phyloP scores from a whole-genome alignment of 225 moss, liverwort and hornwort genomes.

The Marchantia polymorpha region DNA sequence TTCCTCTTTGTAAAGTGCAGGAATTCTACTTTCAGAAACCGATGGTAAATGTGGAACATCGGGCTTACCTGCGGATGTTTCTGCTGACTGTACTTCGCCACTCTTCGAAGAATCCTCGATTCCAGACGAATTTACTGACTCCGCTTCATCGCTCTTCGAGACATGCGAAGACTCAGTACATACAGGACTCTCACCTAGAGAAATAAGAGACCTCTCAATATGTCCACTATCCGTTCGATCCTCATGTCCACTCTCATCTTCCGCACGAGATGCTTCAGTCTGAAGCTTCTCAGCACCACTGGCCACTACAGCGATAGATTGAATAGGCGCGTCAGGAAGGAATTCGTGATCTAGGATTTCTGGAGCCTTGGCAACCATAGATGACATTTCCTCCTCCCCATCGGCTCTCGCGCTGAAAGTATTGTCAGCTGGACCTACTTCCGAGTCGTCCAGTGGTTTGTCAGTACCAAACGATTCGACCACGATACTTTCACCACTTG shows the following conservation, averaged over 20 bases:
- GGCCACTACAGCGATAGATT: not conserved
- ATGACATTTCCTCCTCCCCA: not conserved
- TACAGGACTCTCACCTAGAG: conserved; percentile 10
- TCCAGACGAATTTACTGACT: not conserved
- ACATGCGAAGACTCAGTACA: not conserved
- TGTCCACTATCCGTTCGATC: not conserved
- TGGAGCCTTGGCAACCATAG: not conserved
- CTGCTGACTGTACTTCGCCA: not conserved
- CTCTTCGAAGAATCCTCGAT: not conserved
- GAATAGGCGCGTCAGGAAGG: not conserved
- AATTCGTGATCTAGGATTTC: not conserved
- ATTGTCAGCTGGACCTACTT: not conserved
- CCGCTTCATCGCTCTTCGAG: not conserved
- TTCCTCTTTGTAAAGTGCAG: not conserved
- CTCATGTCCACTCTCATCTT: not conserved
- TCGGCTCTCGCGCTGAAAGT: not conserved
- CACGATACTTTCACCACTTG: not conserved
- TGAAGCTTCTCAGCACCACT: no score
- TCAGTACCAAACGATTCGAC: not conserved
- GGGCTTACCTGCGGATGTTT: not conserved
- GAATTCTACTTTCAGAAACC: not conserved
- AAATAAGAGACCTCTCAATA: not conserved
- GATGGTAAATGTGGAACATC: not conserved
- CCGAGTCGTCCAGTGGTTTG: not conserved
- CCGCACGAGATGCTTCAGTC: not conserved